Percentiles rank a stretch among this genome's conserved stretches.
These are phyloP conservation scores for Obba rivulosa DNA, from an alignment of 768 basidiomycete genomes.

Conservation along the genomic window DNA sequence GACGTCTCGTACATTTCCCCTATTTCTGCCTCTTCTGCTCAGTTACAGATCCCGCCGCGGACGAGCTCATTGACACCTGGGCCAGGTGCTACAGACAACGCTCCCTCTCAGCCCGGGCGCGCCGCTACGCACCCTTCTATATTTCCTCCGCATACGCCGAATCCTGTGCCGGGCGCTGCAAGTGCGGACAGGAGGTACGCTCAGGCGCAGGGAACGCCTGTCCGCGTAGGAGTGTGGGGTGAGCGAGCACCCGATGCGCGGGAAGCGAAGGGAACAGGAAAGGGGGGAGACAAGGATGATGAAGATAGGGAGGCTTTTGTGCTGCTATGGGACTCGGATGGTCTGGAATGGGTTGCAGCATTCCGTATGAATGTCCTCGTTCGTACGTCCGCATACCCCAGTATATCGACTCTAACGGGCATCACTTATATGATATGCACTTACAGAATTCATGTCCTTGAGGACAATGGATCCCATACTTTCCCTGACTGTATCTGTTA, in stretches of 20 bases:
- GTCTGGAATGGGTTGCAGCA: constrained; percentile 70
- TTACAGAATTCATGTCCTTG: constrained; percentile 68
- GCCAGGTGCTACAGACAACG: constrained; percentile 21
- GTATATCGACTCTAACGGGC: no score
- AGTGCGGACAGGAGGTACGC: constrained; percentile 75
- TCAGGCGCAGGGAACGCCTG: constrained; percentile 68
- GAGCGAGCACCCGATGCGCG: constrained; percentile 31
- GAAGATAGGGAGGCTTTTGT: constrained; percentile 47
- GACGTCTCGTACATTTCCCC: constrained; percentile 78
- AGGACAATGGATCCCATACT: constrained; percentile 69
- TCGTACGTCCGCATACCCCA: constrained; percentile 43
- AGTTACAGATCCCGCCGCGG: no score
- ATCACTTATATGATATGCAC: no score
- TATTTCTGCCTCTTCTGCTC: constrained; percentile 24
- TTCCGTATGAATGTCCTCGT: constrained; percentile 76
- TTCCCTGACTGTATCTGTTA: constrained; percentile 80
- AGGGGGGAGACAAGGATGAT: constrained; percentile 8
- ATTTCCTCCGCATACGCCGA: constrained; percentile 78
- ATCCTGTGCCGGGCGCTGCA: constrained; percentile 71
- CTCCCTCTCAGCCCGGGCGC: constrained; percentile 36
- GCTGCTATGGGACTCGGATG: constrained; percentile 58
- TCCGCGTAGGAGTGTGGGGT: constrained; percentile 75
- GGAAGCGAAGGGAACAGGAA: constrained; percentile 29
- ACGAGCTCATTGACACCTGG: constrained; percentile 24
- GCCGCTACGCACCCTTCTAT: constrained; percentile 42